phyloP scores from a whole-genome alignment of 2,329 filamentous ascomycete genomes.

The Teratosphaeriaceae sp. region DNA sequence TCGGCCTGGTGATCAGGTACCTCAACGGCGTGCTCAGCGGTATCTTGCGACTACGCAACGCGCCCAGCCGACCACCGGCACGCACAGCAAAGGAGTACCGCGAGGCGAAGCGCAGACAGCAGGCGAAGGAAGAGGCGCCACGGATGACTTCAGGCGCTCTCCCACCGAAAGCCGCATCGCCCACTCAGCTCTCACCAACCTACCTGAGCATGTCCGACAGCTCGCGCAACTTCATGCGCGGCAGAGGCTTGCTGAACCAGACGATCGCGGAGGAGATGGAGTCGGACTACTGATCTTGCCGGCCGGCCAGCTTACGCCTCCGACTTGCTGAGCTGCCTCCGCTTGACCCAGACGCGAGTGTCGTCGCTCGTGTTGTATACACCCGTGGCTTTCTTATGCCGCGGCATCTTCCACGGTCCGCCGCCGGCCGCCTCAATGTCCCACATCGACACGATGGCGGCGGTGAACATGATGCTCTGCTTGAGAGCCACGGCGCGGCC shows the following conservation, averaged over 20 bases:
- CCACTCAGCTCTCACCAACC: conserved; percentile 12
- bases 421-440: conserved; percentile 45
- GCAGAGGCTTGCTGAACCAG: conserved; percentile 52
- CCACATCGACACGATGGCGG: conserved; percentile 50
- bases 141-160: conserved; percentile 13
- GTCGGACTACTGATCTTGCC: conserved; percentile 17
- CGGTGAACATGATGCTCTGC: conserved; percentile 45
- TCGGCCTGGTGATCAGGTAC: conserved; percentile 55
- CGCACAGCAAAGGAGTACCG: conserved; percentile 29
- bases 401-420: conserved; percentile 46
- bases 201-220: conserved; percentile 24
- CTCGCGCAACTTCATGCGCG: conserved; percentile 32
- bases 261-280: conserved; percentile 70
- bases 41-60: conserved; percentile 17
- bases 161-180: conserved; percentile 8
- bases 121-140: conserved; percentile 13
- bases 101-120: conserved; percentile 22
- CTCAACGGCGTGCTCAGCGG: conserved; percentile 41
- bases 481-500: conserved; percentile 45
- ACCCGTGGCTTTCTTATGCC: conserved; percentile 41
- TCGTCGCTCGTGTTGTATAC: conserved; percentile 47
- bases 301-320: no score
- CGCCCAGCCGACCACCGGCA: conserved; percentile 8
- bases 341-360: conserved; percentile 47
- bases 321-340: conserved; percentile 10